Base-by-base conservation (phyloP, 345 rosid species). In the Physaria fendleri region DNA sequence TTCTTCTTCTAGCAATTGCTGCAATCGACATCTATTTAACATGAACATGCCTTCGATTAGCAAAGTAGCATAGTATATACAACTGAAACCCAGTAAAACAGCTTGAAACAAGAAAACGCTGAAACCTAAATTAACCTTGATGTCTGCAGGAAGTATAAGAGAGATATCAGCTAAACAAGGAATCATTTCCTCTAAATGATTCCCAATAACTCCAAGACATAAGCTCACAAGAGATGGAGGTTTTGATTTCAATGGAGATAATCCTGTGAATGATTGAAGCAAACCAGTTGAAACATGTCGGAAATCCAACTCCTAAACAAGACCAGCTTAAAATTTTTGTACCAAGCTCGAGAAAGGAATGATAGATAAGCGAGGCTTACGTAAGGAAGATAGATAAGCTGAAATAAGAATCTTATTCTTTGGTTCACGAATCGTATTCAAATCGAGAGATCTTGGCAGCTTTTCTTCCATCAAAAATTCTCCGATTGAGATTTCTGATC, bases 1-100 rank as follows among this genome's bases (percentile, higher is more conserved):
- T 80, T 60, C 87, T 80, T 76, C 98, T 88, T 74, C 84, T 77
- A 44, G 96, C 92, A 77, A 92, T 84, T 59, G 93, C 89, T 6
- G 74, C 79, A 56, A 92, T 52, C 3, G 85, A 74, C 68, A 80
- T 73, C 96, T 88, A 69, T 43, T 46, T 33, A 22, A 32, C 52
- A 74, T 8, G 15, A 66, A 53, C 1, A 66, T 1, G 28, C 11
- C 15, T 39, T 41, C 0, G 24, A 18, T 60, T 21, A 68, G 24
- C 49, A 33, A 50, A 3, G 4, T 37, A n/a, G 15, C 22, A 66
- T 10, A 6, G 37, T 34, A 39, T 15, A 67, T n/a, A 7, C 24
- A 30, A 35, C 3, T 33, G n/a, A 25, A 24, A 52, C 27, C 3
- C 13, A 27, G 23, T 5, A 35, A 35, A 44, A 27, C 22, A 48